Percentiles rank a stretch among this genome's conserved stretches.
Evolutionary conservation across 1,139 yeast species (phyloP).

Genomic region (Zygoascus meyerae): DNA sequence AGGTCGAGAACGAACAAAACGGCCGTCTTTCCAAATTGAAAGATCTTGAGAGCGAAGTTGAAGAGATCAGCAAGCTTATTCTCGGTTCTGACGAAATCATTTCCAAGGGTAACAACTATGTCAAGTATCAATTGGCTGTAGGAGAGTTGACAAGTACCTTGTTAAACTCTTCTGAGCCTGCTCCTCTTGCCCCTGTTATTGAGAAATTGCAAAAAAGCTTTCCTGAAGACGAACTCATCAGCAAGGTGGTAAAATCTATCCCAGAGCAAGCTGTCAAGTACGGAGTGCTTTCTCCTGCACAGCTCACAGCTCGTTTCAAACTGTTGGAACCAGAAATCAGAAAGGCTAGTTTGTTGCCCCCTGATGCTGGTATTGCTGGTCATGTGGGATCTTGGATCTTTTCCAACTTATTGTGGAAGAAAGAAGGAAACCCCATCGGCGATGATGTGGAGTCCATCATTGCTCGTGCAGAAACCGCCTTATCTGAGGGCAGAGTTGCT

Average conservation of each 20-base stretch:
- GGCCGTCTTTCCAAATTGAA: constrained; percentile 70
- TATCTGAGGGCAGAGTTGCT: constrained; percentile 72
- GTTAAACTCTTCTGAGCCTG: constrained; percentile 31
- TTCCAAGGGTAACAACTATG: constrained; percentile 49
- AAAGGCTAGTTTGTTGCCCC: constrained; percentile 82
- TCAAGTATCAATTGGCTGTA: constrained; percentile 53
- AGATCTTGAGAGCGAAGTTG: constrained; percentile 53
- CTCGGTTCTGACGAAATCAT: constrained; percentile 53
- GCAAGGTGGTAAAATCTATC: constrained; percentile 42
- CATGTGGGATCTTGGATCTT: constrained; percentile 76
- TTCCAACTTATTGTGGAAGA: constrained; percentile 64
- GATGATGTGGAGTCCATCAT: constrained; percentile 83
- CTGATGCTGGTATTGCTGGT: constrained; percentile 92
- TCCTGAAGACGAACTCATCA: constrained; percentile 44
- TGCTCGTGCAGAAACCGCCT: constrained; percentile 75
- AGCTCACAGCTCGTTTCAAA: constrained; percentile 62
- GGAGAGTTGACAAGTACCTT: constrained; percentile 49
- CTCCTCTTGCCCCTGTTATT: constrained; percentile 36
- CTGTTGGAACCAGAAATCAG: constrained; percentile 80
- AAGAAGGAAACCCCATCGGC: constrained; percentile 63
- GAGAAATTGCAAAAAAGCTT: constrained; percentile 37
- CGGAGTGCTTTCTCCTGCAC: constrained; percentile 50
- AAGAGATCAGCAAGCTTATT: constrained; percentile 54
- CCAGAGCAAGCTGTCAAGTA: constrained; percentile 46
- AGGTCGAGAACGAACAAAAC: constrained; percentile 73